Conservation (phyloP, 306 rosid species). For the Acacia acuminata region DNA sequence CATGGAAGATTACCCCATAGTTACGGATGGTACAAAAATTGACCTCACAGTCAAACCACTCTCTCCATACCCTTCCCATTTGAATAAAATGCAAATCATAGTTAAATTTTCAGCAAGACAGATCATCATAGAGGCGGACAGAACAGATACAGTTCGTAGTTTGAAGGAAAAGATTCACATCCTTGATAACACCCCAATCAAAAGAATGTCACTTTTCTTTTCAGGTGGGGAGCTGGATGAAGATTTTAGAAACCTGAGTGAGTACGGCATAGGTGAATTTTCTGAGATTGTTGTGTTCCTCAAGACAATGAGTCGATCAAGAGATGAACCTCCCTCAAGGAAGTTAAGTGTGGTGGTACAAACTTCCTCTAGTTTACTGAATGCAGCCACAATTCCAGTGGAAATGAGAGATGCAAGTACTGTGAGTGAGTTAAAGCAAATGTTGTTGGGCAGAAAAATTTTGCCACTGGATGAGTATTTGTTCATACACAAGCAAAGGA, state of each 20-base stretch:
- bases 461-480: constrained; percentile 73
- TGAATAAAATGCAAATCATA: constrained; percentile 49
- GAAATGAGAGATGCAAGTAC: constrained; percentile 68
- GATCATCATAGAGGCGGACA: constrained; percentile 62
- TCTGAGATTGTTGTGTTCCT: constrained; percentile 65
- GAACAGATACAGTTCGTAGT: constrained; percentile 67
- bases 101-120: constrained; percentile 57
- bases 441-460: constrained; percentile 54
- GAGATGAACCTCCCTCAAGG: constrained; percentile 52
- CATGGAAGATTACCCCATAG: constrained; percentile 88
- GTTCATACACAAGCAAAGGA: constrained; percentile 89
- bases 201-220: constrained; percentile 62
- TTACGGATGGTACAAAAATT: constrained; percentile 72
- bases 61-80: constrained; percentile 23
- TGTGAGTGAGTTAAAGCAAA: constrained; percentile 58
- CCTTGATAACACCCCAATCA: constrained; percentile 59
- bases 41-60: constrained; percentile 59
- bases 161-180: constrained; percentile 83
- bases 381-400: constrained; percentile 72
- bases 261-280: constrained; percentile 59
- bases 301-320: constrained; percentile 47
- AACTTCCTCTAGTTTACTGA: constrained; percentile 79
- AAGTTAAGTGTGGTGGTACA: constrained; percentile 60
- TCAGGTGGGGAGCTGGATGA: constrained; percentile 63
- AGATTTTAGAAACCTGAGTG: constrained; percentile 59